phyloP scores from a whole-genome alignment of 2,329 filamentous ascomycete genomes.

The Tolypocladium endophyticum region DNA sequence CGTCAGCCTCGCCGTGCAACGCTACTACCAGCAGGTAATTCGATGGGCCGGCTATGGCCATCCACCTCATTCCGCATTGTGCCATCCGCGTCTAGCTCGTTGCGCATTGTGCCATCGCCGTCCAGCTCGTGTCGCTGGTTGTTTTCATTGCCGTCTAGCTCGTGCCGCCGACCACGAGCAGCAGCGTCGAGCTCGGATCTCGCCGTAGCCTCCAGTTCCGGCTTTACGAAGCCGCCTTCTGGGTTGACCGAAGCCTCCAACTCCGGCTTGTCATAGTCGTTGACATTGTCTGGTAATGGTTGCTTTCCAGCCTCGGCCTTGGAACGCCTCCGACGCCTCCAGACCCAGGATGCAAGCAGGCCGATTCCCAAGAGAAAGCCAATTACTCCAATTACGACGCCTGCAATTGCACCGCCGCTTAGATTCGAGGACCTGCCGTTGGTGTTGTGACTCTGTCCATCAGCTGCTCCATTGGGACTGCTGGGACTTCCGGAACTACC shows the following conservation, averaged over 20 bases:
- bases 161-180: not conserved
- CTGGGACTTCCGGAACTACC: not conserved
- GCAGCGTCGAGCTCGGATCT: not conserved
- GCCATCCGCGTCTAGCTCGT: not conserved
- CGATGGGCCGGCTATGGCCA: not conserved
- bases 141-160: not conserved
- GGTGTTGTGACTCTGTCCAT: not conserved
- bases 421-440: not conserved
- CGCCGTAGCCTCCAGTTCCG: not conserved
- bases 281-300: not conserved
- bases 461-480: not conserved
- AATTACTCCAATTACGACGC: not conserved
- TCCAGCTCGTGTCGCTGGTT: not conserved
- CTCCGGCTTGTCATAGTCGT: not conserved
- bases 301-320: not conserved
- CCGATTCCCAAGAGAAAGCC: not conserved
- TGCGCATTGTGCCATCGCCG: not conserved
- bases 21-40: not conserved
- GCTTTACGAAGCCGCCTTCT: not conserved
- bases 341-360: not conserved
- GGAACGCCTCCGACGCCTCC: not conserved
- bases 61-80: not conserved
- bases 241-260: not conserved
- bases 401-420: not conserved
- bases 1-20: not conserved